Evolutionary conservation across 305 asterid species (phyloP), one percentile per base, ranked within the genome.

Genomic region (Fraxinus latifolia): DNA sequence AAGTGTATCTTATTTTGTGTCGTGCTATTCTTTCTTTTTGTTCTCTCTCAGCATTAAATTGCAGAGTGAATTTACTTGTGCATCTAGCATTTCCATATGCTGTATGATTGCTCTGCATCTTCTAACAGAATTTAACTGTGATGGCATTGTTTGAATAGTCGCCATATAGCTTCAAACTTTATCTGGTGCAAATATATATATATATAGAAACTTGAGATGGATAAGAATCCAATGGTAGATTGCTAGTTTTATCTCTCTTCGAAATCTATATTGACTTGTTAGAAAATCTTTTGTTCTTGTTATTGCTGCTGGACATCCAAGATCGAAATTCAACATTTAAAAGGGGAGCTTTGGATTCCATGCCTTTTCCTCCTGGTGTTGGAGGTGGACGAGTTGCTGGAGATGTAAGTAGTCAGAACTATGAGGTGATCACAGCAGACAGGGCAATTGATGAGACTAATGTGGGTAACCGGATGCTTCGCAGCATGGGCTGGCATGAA

Each of bases 341-440:
- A 87, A 91, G 97, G 89, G 97, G 98, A 82, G 90, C 80, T 81
- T 79, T 84, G 88, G 99, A 92, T 90, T 89, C 97, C 75, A 96
- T 94, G 92, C 99, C 99, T 87, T 96, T 96, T 83, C 99, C 99
- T 58, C 99, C 99, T 70, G 99, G 99, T 84, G 98, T 96, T 81
- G 98, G 98, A 74, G 97, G 98, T 85, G 97, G 99, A 84, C 91
- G 97, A 89, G 89, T 92, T 82, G 53, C 86, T 78, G 97, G 89
- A 84, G 98, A 92, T 81, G 83, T 89, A 42, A 85, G 83, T 84
- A 81, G 74, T 87, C 94, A 96, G 88, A 91, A 91, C 88, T 96
- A 88, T 76, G 99, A 96, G 21, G 96, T 96, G 83, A 96, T 93
- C 83, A 91, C 97, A 67, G 95, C 97, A 74, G 99, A 94, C 84